phyloP scores from a whole-genome alignment of 495 filamentous ascomycete species.

The Lichenothelia convexa region DNA sequence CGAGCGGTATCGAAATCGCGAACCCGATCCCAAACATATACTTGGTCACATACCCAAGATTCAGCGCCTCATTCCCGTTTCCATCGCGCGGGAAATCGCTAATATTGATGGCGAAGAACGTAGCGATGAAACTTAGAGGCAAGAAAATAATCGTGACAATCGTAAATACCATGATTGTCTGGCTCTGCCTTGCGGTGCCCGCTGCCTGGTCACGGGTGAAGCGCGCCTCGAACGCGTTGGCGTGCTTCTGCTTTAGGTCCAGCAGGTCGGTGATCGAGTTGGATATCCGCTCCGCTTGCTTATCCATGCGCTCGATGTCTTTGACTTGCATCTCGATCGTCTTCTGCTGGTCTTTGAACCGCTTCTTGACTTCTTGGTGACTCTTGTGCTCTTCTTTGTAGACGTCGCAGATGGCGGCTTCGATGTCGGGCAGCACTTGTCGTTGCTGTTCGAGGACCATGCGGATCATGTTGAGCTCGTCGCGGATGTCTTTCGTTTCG shows the following conservation, averaged over 20 bases:
- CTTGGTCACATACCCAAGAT: background rate
- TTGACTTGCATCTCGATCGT: too few relatives aligned
- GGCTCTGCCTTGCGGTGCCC: slow-evolving; percentile 45
- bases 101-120: slow-evolving; percentile 1
- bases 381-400: too few relatives aligned
- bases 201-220: slow-evolving; percentile 49
- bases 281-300: slow-evolving; percentile 47
- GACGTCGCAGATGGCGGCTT: slow-evolving; percentile 30
- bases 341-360: slow-evolving; percentile 41
- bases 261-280: slow-evolving; percentile 41
- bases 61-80: background rate
- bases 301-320: slow-evolving; percentile 52
- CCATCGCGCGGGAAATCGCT: background rate
- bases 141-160: too few relatives aligned
- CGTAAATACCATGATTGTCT: slow-evolving; percentile 57
- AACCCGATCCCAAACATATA: background rate
- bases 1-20: background rate
- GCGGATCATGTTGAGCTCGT: slow-evolving; percentile 54
- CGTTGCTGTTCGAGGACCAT: slow-evolving; percentile 43
- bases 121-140: slow-evolving; percentile 3
- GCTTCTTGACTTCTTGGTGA: too few relatives aligned
- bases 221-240: slow-evolving; percentile 51
- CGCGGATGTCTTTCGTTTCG: slow-evolving; percentile 54
- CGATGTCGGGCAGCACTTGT: slow-evolving; percentile 34
- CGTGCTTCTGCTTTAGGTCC: slow-evolving; percentile 48